Percentiles rank a stretch among this genome's conserved stretches.
Evolutionary conservation across 805 yeast genomes (phyloP).

Genomic region (Candida coleopterorum): DNA sequence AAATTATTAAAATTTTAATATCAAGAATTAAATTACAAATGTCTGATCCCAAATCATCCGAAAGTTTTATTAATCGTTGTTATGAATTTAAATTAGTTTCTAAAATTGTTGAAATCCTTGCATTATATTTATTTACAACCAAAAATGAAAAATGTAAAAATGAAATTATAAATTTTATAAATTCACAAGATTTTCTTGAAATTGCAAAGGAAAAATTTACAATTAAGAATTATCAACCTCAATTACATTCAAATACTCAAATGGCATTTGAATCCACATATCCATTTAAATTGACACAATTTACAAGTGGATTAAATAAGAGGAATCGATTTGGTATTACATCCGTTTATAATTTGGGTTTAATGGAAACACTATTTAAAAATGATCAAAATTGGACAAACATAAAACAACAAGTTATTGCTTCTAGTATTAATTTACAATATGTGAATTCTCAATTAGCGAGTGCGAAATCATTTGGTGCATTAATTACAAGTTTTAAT

Average conservation of each 20-base stretch:
- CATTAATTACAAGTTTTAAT: constrained; percentile 64
- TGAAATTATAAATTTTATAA: constrained; percentile 40
- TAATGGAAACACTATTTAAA: constrained; percentile 58
- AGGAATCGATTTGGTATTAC: constrained; percentile 48
- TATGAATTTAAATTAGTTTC: constrained; percentile 57
- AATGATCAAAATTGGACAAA: constrained; percentile 37
- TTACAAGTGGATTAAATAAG: constrained; percentile 43
- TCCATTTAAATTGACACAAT: constrained; percentile 44
- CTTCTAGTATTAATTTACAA: constrained; percentile 61
- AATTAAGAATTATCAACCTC: constrained; percentile 43
- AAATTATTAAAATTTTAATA: constrained; percentile 42
- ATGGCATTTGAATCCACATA: constrained; percentile 44
- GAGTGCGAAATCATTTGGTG: constrained; percentile 74
- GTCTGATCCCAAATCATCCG: constrained; percentile 13
- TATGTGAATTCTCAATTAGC: constrained; percentile 60
- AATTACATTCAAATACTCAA: constrained; percentile 43
- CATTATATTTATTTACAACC: constrained; percentile 63
- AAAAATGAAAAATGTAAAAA: constrained; percentile 36
- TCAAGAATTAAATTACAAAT: constrained; percentile 20
- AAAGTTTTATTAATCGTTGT: constrained; percentile 34
- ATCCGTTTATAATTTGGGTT: constrained; percentile 52
- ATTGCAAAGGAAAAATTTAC: constrained; percentile 28
- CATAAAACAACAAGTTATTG: constrained; percentile 46
- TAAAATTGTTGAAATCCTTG: constrained; percentile 69
- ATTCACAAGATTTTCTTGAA: constrained; percentile 30